phyloP scores from a whole-genome alignment of 495 filamentous ascomycete species.

The Aspergillus funiculosus region DNA sequence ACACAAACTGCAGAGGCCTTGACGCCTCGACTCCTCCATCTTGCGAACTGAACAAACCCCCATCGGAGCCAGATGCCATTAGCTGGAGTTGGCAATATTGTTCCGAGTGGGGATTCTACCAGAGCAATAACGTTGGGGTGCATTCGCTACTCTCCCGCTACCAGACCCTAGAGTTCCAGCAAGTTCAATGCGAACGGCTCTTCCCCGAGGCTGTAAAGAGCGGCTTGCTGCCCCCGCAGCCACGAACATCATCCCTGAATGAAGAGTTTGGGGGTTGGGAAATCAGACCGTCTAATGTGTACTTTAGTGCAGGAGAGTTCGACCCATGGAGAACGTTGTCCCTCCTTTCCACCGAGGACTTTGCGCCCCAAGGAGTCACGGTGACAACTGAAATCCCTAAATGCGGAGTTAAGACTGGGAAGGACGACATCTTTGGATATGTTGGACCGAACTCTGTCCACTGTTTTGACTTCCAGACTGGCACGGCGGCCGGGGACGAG shows the following conservation, averaged over 20 bases:
- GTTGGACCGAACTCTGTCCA: slow-evolving; percentile 45
- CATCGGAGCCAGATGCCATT: slow-evolving; percentile 35
- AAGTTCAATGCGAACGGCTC: slow-evolving; percentile 46
- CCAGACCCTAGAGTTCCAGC: slow-evolving; percentile 46
- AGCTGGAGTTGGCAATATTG: slow-evolving; percentile 59
- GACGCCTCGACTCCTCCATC: slow-evolving; percentile 23
- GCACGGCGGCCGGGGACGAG: slow-evolving; percentile 23
- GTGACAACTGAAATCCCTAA: slow-evolving; percentile 40
- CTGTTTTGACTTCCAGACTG: slow-evolving; percentile 45
- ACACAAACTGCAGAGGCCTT: slow-evolving; percentile 38
- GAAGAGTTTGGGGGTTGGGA: slow-evolving; percentile 47
- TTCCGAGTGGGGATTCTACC: slow-evolving; percentile 53
- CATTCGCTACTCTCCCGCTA: slow-evolving; percentile 47
- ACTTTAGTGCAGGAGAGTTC: slow-evolving; percentile 50
- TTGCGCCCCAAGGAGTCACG: slow-evolving; percentile 33
- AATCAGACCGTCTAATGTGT: slow-evolving; percentile 53
- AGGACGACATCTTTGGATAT: slow-evolving; percentile 46
- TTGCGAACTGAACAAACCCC: slow-evolving; percentile 38
- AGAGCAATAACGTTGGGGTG: slow-evolving; percentile 46
- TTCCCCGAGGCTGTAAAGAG: slow-evolving; percentile 44
- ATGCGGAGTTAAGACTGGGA: slow-evolving; percentile 37
- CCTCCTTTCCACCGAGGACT: slow-evolving; percentile 39
- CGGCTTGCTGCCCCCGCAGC: slow-evolving; percentile 41
- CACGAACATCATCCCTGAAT: slow-evolving; percentile 38
- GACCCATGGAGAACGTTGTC: slow-evolving; percentile 56